Conservation (phyloP, 2,329 filamentous ascomycete genomes). For the Aschersonia sp. region DNA sequence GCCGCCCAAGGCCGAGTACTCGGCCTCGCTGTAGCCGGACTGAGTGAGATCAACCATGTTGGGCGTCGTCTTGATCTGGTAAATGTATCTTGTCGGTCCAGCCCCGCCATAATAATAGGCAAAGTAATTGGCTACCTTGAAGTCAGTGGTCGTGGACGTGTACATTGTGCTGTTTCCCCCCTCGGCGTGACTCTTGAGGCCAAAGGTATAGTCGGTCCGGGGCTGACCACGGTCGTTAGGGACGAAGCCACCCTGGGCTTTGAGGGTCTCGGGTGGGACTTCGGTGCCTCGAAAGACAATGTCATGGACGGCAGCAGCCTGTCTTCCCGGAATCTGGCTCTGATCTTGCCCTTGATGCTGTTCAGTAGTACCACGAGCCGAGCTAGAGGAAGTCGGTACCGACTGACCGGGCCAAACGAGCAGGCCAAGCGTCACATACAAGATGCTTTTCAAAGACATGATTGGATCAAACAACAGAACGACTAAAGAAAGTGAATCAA, state of each 20-base stretch:
- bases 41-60: not conserved
- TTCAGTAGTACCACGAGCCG: not conserved
- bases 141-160: not conserved
- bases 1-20: not conserved
- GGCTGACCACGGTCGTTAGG: not conserved
- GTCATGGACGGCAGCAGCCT: not conserved
- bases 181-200: not conserved
- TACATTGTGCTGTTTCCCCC: not conserved
- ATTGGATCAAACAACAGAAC: not conserved
- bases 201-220: not conserved
- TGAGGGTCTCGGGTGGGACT: not conserved
- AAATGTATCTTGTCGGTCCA: not conserved
- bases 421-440: not conserved
- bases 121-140: not conserved
- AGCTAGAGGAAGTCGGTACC: not conserved
- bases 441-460: not conserved
- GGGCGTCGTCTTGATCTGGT: not conserved
- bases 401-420: not conserved
- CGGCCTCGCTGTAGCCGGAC: not conserved
- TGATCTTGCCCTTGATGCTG: not conserved
- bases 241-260: not conserved
- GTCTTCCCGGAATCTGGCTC: not conserved
- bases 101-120: not conserved
- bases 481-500: not conserved
- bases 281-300: not conserved